Percentiles rank a stretch among this genome's conserved stretches.
Evolutionary conservation across 352 stramenopile genomes (phyloP).

Genomic region (Blastocystis sp.): DNA sequence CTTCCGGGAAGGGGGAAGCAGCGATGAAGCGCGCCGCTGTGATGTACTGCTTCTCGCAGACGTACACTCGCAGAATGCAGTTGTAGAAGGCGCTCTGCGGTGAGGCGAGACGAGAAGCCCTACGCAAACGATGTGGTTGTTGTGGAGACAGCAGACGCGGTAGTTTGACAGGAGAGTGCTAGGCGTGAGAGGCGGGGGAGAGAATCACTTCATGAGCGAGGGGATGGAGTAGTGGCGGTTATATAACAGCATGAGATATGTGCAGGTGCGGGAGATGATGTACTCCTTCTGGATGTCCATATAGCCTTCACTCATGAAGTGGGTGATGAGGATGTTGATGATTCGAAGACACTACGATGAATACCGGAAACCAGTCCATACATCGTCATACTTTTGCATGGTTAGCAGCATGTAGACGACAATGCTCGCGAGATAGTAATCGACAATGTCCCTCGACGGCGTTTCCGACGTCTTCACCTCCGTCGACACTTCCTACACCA

Average conservation of each 20-base stretch:
- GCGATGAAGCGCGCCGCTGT: slow-evolving; percentile 33
- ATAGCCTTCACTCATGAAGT: slow-evolving; percentile 35
- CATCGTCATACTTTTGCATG: slow-evolving; percentile 43
- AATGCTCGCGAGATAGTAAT: slow-evolving; percentile 69
- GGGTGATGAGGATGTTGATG: slow-evolving; percentile 20
- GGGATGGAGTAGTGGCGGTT: slow-evolving; percentile 52
- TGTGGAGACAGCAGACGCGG: slow-evolving; percentile 61
- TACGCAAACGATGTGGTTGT: slow-evolving; percentile 68
- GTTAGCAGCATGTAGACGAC: slow-evolving; percentile 28
- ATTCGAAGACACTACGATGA: neutral
- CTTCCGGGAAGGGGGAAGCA: neutral
- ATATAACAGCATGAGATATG: slow-evolving; percentile 61
- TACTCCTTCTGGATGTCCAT: slow-evolving; percentile 73
- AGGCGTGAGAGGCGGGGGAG: neutral
- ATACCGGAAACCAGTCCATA: neutral
- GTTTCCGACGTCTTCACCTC: neutral
- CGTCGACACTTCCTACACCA: slow-evolving; percentile 20
- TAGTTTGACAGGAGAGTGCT: slow-evolving; percentile 25
- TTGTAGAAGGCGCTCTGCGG: slow-evolving; percentile 52
- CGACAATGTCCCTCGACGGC: slow-evolving; percentile 49
- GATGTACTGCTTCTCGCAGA: slow-evolving; percentile 47
- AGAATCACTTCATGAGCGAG: neutral
- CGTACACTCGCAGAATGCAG: slow-evolving; percentile 57
- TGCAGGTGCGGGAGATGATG: slow-evolving; percentile 35
- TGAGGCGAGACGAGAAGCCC: neutral